Evolutionary conservation across 2,329 filamentous ascomycete species (phyloP).

Genomic region (Fusarium avenaceum): DNA sequence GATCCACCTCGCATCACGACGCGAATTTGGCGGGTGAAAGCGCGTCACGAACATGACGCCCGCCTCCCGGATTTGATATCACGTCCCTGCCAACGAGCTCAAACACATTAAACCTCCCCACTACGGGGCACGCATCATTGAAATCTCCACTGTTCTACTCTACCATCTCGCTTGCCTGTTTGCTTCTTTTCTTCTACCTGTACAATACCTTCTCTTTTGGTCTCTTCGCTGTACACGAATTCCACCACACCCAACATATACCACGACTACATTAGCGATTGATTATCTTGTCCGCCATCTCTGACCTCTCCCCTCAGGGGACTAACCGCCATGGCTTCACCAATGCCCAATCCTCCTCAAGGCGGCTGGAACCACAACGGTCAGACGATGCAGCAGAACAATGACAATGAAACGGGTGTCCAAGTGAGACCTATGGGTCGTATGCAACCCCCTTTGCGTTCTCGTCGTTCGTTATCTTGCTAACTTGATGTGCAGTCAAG

Average conservation of each 20-base stretch:
- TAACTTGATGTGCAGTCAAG: conserved; percentile 75
- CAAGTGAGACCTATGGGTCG: conserved; percentile 75
- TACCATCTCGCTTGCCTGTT: conserved; percentile 11
- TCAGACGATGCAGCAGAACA: conserved; percentile 50
- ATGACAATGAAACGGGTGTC: conserved; percentile 63
- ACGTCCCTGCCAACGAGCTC: conserved; percentile 44
- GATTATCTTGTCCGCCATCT: conserved; percentile 23
- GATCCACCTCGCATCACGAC: conserved; percentile 49
- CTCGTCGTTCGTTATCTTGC: conserved; percentile 26
- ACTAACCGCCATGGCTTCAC: conserved; percentile 57
- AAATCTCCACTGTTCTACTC: conserved; percentile 26
- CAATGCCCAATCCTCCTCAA: conserved; percentile 52
- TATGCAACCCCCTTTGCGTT: conserved; percentile 58
- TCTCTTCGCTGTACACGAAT: conserved; percentile 3
- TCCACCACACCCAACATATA: conserved; percentile 7
- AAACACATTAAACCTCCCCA: conserved; percentile 36
- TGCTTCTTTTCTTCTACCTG: conserved; percentile 19
- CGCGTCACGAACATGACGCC: conserved; percentile 59
- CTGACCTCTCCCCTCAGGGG: conserved; percentile 45
- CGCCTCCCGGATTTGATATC: conserved; percentile 53
- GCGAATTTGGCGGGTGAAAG: conserved; percentile 50
- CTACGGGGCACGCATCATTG: conserved; percentile 24
- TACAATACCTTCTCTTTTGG: background rate
- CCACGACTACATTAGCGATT: conserved; percentile 13
- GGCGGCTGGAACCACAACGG: conserved; percentile 52